Evolutionary conservation across 2,329 filamentous ascomycete genomes (phyloP), one percentile per base, ranked within the genome.

Genomic region (Basipetospora chlamydospora): DNA sequence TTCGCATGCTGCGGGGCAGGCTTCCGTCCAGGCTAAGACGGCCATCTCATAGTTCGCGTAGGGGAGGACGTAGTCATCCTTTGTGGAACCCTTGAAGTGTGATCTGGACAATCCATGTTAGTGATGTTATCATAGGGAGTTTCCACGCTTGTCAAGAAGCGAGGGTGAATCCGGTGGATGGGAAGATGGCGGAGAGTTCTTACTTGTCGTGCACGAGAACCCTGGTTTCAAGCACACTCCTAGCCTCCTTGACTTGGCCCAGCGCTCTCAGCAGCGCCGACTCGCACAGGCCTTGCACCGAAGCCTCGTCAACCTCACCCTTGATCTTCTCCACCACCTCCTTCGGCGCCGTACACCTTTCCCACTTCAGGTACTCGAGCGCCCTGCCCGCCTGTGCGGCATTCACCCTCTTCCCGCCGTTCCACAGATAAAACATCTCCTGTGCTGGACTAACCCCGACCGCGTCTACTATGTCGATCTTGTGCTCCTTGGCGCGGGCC

Each of bases 391-490:
- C 61, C 41, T 88, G 71, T 0, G 60, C 58, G 1, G 58, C 47
- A 2, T 70, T 63, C 83, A 94, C 92, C 38, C 85, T 75, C 56
- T 83, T 88, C 47, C 74, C 76, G 1, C 87, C 88, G 49, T 84
- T 87, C 87, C 87, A 96, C 47, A 96, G 75, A 54, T 88, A 93
- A 10, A 81, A 77, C 80, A 96, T 93, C 60, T 96, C 90, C 48
- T 86, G 73, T 1, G 84, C 64, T 0, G 90, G 90, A 41, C 77
- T 81, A 3, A 83, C 67, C 0, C 86, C 86, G 7, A 92, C 66
- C 0, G 81, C 86, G 46, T 96, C 88, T 2, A 80, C 70, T 3
- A 95, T 63, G 33, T 78, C 70, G 22, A 84, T 58, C 2, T 68
- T 64, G 55, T 77, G 70, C 31, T 70, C 63, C 49, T 77, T 78